phyloP scores from a whole-genome alignment of 169 alveolate genomes.

The Plasmodium vinckei region DNA sequence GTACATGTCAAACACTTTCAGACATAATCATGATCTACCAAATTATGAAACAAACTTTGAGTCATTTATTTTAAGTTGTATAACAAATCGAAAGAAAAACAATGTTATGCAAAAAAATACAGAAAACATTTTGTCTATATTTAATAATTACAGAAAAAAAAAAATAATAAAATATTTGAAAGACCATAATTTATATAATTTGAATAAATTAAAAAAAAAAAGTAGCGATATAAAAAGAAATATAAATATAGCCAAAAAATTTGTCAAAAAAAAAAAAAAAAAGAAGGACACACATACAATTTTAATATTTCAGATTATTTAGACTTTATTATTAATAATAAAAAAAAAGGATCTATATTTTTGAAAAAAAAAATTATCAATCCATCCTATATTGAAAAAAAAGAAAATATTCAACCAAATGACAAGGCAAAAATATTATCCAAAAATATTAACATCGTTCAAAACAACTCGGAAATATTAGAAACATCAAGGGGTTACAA shows the following conservation, averaged over 20 bases:
- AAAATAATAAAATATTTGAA: slow-evolving; percentile 66
- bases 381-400: slow-evolving; percentile 25
- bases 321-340: slow-evolving; percentile 32
- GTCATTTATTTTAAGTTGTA: background rate
- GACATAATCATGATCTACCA: background rate
- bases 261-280: slow-evolving; percentile 51
- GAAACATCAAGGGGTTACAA: background rate
- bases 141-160: slow-evolving; percentile 57
- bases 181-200: slow-evolving; percentile 53
- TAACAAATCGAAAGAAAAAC: slow-evolving; percentile 37
- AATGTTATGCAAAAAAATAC: slow-evolving; percentile 12
- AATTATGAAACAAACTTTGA: background rate
- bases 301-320: slow-evolving; percentile 24
- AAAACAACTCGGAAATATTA: background rate
- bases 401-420: slow-evolving; percentile 40
- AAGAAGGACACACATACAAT: background rate
- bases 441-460: background rate
- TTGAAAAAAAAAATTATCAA: slow-evolving; percentile 53
- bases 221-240: slow-evolving; percentile 71
- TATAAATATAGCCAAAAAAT: slow-evolving; percentile 43
- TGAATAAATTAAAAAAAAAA: slow-evolving; percentile 42
- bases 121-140: slow-evolving; percentile 11
- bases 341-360: slow-evolving; percentile 61
- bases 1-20: background rate
- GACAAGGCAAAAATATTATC: slow-evolving; percentile 38